Percentiles rank a stretch among this genome's conserved stretches.
These are phyloP conservation scores for Aureobasidium melanogenum DNA, from an alignment of 2,329 filamentous ascomycete species.

Conservation along the genomic window DNA sequence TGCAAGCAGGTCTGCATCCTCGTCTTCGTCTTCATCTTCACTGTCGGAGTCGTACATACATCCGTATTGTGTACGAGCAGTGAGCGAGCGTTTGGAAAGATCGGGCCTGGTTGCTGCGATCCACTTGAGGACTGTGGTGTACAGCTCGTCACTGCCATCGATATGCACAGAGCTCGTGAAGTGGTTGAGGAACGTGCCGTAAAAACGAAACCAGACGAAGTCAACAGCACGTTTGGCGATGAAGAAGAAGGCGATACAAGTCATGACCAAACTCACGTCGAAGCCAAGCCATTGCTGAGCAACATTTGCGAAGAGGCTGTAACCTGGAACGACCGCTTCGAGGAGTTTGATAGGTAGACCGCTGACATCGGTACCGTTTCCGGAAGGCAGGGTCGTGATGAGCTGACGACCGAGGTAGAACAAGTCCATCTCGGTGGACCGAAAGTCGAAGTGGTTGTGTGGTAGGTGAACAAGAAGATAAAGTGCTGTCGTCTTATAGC, in stretches of 20 bases:
- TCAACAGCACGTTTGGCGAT: constrained; percentile 30
- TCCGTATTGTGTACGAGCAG: constrained; percentile 32
- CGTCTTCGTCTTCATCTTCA: constrained; percentile 26
- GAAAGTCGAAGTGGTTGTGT: neutral
- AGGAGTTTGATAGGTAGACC: constrained; percentile 38
- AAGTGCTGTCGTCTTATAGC: neutral
- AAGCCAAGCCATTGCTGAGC: constrained; percentile 35
- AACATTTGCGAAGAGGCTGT: constrained; percentile 38
- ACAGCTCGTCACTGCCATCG: constrained; percentile 37
- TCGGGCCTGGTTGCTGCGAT: constrained; percentile 33
- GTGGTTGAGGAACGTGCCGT: constrained; percentile 25
- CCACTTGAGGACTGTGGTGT: constrained; percentile 35
- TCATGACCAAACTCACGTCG: constrained; percentile 40
- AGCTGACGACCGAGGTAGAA: constrained; percentile 9
- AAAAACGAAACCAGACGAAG: constrained; percentile 28
- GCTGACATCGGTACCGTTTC: constrained; percentile 14
- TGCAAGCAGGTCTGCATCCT: constrained; percentile 9
- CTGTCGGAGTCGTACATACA: constrained; percentile 25
- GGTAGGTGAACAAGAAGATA: neutral
- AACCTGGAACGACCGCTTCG: constrained; percentile 44
- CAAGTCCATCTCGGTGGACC: constrained; percentile 12
- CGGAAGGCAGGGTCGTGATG: neutral
- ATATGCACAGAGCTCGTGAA: constrained; percentile 38
- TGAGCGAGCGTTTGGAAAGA: constrained; percentile 28
- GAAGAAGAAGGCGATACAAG: constrained; percentile 33